These are phyloP conservation scores for Lentinula lateritia DNA, from an alignment of 768 basidiomycete species.

Conservation along the genomic window DNA sequence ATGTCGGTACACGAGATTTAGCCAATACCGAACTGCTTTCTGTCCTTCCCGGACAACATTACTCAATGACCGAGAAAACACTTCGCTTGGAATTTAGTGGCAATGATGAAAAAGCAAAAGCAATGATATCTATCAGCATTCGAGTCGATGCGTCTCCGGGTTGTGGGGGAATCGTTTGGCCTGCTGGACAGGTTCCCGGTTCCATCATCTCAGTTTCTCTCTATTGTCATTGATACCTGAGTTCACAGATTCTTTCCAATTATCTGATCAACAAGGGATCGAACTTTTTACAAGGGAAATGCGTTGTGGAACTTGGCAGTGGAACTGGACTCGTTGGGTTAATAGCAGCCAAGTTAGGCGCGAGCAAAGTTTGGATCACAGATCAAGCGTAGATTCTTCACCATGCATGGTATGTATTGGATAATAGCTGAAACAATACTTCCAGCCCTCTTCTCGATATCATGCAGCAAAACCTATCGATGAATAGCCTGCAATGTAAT, in stretches of 20 bases:
- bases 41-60: constrained; percentile 11
- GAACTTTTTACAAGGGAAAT: constrained; percentile 45
- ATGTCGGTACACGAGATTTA: neutral
- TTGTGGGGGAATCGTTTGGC: constrained; percentile 92
- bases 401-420: neutral
- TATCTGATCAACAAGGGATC: constrained; percentile 62
- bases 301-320: constrained; percentile 78
- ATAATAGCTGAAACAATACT: neutral
- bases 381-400: constrained; percentile 77
- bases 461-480: constrained; percentile 67
- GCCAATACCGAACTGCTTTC: constrained; percentile 17
- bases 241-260: constrained; percentile 63
- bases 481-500: constrained; percentile 53
- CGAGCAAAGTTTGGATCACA: constrained; percentile 66
- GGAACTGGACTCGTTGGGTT: constrained; percentile 94
- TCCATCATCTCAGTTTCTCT: neutral
- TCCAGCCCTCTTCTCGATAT: constrained; percentile 69
- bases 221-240: constrained; percentile 4
- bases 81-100: constrained; percentile 4
- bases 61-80: constrained; percentile 2
- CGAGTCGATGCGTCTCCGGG: constrained; percentile 78
- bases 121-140: constrained; percentile 41
- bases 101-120: constrained; percentile 9
- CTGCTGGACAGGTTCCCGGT: constrained; percentile 73
- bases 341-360: constrained; percentile 65